These are phyloP conservation scores for Trypethelium eluteriae DNA, from an alignment of 495 filamentous ascomycete genomes.

Conservation along the genomic window DNA sequence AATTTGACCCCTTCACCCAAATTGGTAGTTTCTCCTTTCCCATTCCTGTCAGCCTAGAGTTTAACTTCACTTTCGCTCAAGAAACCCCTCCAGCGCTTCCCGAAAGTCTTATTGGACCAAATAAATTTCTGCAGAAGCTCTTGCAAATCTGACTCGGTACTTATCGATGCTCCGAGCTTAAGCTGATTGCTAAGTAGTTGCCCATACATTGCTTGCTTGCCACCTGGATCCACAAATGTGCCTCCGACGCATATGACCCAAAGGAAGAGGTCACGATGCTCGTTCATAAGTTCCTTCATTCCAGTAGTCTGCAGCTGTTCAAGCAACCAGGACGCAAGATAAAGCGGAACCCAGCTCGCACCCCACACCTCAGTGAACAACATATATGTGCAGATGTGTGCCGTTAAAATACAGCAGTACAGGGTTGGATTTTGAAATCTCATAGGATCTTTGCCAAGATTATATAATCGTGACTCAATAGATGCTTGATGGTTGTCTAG, in stretches of 20 bases:
- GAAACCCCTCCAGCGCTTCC: neutral
- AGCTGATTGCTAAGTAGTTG: neutral
- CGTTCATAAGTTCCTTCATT: neutral
- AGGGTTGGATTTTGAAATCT: neutral
- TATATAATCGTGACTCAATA: neutral
- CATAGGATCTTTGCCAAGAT: slow-evolving; percentile 1
- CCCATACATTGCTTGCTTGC: neutral
- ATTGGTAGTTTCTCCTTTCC: too few relatives aligned
- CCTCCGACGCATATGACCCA: neutral
- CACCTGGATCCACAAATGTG: neutral
- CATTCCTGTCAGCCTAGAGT: too few relatives aligned
- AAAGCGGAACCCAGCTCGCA: neutral
- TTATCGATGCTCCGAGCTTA: neutral
- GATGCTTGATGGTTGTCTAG: slow-evolving; percentile 1
- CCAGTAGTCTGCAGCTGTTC: neutral
- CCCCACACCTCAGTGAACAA: neutral
- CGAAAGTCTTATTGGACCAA: neutral
- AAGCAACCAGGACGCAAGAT: neutral
- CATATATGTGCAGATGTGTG: slow-evolving; percentile 1
- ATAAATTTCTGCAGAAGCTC: neutral
- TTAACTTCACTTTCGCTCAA: too few relatives aligned
- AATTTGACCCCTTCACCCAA: too few relatives aligned
- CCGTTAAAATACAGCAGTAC: neutral
- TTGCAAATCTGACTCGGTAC: neutral
- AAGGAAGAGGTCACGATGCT: neutral